Percentiles rank a stretch among this genome's conserved stretches.
These are phyloP conservation scores for Tylopilus sp. DNA, from an alignment of 768 basidiomycete genomes.

Conservation along the genomic window DNA sequence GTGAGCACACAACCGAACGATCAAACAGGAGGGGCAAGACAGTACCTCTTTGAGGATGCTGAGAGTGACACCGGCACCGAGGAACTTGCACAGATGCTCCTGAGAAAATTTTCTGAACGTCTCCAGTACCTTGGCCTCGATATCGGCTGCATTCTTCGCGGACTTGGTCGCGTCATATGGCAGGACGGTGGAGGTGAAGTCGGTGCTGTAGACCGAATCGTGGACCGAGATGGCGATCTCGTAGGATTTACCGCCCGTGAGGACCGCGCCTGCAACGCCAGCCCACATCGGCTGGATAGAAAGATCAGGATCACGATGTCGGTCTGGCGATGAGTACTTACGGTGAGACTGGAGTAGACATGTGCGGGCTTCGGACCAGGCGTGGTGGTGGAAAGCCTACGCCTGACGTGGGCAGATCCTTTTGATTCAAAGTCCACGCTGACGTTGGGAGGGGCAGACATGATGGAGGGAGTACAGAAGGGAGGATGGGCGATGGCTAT, in stretches of 20 bases:
- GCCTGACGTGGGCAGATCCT: constrained; percentile 57
- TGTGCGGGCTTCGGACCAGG: constrained; percentile 49
- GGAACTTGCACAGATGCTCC: constrained; percentile 82
- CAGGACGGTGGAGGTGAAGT: constrained; percentile 60
- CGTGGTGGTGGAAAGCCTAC: constrained; percentile 63
- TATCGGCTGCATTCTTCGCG: constrained; percentile 53
- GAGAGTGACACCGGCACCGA: constrained; percentile 78
- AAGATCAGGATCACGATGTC: constrained; percentile 11
- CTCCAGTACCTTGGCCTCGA: constrained; percentile 63
- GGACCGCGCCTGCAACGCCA: constrained; percentile 62
- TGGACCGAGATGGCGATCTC: constrained; percentile 80
- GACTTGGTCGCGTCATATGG: constrained; percentile 49
- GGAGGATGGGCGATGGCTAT: constrained; percentile 25
- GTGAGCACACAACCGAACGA: constrained; percentile 16
- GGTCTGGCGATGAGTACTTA: constrained; percentile 34
- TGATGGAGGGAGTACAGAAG: constrained; percentile 34
- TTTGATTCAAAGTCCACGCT: constrained; percentile 57
- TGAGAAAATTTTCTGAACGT: constrained; percentile 66
- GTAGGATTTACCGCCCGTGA: constrained; percentile 56
- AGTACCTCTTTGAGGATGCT: constrained; percentile 64
- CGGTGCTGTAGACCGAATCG: constrained; percentile 82
- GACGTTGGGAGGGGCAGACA: constrained; percentile 40
- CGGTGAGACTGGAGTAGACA: constrained; percentile 62
- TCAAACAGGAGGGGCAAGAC: constrained; percentile 4
- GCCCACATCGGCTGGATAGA: constrained; percentile 79